Percentiles rank a stretch among this genome's conserved stretches.
These are phyloP conservation scores for Nematocida sp. DNA, from an alignment of 371 early-diverging fungal species.

Conservation along the genomic window DNA sequence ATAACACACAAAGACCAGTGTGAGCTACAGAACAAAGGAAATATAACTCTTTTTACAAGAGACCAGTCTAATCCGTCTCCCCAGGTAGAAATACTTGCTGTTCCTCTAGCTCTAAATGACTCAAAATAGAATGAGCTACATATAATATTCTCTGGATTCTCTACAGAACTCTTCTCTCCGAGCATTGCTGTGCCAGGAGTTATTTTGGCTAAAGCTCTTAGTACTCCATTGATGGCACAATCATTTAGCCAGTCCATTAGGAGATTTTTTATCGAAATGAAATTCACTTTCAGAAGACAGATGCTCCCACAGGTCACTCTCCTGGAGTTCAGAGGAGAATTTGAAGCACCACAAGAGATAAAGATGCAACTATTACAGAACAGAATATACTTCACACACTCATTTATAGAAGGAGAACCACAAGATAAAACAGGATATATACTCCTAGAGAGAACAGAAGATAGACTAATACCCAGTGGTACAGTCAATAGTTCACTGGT, in stretches of 20 bases:
- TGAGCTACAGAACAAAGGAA: conserved; percentile 19
- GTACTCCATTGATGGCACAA: neutral
- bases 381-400: neutral
- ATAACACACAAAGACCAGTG: conserved; percentile 44
- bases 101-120: neutral
- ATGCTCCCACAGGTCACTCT: neutral
- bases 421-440: neutral
- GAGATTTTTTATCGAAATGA: conserved; percentile 12
- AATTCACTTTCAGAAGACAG: neutral
- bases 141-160: neutral
- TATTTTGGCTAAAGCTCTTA: neutral
- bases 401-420: neutral
- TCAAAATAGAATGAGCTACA: conserved; percentile 47
- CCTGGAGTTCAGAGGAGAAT: conserved; percentile 42
- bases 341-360: neutral
- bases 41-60: neutral
- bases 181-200: conserved; percentile 9
- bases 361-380: neutral
- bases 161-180: neutral
- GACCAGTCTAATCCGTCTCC: neutral
- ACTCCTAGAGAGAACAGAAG: neutral
- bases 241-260: conserved; percentile 22
- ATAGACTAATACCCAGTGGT: neutral
- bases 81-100: conserved; percentile 25
- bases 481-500: too few relatives aligned